A percentile compares a stretch with the other conserved stretches of the same genome.
phyloP scores from a whole-genome alignment of 2,329 filamentous ascomycete species.

The Cercospora canescens region DNA sequence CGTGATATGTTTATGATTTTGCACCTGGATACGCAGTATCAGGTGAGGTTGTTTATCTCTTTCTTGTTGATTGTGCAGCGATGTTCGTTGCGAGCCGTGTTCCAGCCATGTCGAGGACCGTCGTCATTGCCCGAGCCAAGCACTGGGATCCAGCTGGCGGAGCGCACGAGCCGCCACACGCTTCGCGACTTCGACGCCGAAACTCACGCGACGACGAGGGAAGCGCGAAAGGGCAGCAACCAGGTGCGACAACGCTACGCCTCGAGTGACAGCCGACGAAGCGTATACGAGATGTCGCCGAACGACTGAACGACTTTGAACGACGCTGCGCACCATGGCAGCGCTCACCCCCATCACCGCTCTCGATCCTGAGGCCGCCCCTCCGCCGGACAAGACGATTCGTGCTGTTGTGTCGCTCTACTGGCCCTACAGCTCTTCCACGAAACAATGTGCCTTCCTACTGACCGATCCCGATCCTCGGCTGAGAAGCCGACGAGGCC shows the following conservation, averaged over 20 bases:
- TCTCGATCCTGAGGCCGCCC: slow-evolving; percentile 28
- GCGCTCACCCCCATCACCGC: slow-evolving; percentile 31
- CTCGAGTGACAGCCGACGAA: not conserved
- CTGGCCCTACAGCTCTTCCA: slow-evolving; percentile 87
- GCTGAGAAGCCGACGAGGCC: slow-evolving; percentile 72
- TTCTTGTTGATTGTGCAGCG: not conserved
- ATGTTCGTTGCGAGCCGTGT: not conserved
- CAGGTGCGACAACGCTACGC: not conserved
- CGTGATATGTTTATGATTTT: not conserved
- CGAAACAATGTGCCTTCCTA: slow-evolving; percentile 71
- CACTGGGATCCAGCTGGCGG: not conserved
- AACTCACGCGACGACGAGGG: not conserved
- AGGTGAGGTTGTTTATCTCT: not conserved
- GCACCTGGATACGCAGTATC: not conserved
- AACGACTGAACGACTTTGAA: not conserved
- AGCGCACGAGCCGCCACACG: not conserved
- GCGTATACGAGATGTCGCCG: not conserved
- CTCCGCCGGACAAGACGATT: slow-evolving; percentile 43
- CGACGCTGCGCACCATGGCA: slow-evolving; percentile 4
- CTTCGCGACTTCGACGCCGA: slow-evolving; percentile 7
- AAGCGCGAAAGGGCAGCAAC: not conserved
- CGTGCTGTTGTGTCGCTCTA: slow-evolving; percentile 77
- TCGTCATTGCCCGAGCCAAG: slow-evolving; percentile 7
- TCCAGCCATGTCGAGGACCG: not conserved
- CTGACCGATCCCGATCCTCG: slow-evolving; percentile 84